Conservation (phyloP, 73 alveolate species). For the Paramecium octaurelia region DNA sequence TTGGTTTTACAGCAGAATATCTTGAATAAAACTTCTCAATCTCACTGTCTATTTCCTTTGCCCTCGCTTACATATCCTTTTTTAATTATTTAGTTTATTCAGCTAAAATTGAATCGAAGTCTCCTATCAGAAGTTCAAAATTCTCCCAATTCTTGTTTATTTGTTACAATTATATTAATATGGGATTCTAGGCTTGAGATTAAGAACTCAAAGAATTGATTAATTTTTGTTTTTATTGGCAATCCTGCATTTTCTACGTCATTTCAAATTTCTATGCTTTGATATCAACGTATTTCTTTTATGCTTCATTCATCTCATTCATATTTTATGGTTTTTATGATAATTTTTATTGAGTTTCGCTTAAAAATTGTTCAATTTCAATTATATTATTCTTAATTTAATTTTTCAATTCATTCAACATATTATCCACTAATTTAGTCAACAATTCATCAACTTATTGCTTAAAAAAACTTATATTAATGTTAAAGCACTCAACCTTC, state of each 20-base stretch:
- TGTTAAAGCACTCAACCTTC: slow-evolving; percentile 91
- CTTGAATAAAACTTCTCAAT: slow-evolving; percentile 91
- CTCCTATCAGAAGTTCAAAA: slow-evolving; percentile 88
- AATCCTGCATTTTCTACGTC: slow-evolving; percentile 77
- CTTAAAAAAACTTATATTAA: slow-evolving; percentile 82
- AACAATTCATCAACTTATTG: slow-evolving; percentile 89
- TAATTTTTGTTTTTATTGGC: slow-evolving; percentile 86
- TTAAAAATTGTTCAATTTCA: slow-evolving; percentile 84
- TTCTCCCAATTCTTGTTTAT: slow-evolving; percentile 94
- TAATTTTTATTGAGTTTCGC: slow-evolving; percentile 87
- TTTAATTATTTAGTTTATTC: slow-evolving; percentile 90
- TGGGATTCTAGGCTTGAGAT: slow-evolving; percentile 5
- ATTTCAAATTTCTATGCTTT: slow-evolving; percentile 84
- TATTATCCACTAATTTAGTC: slow-evolving; percentile 92
- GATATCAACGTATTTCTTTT: slow-evolving; percentile 85
- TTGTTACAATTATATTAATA: slow-evolving; percentile 36
- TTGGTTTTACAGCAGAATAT: slow-evolving; percentile 97
- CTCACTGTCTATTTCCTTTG: slow-evolving; percentile 77
- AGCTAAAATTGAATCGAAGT: slow-evolving; percentile 90
- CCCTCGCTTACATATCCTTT: slow-evolving; percentile 82
- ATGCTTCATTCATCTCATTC: slow-evolving; percentile 93
- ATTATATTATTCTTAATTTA: slow-evolving; percentile 85
- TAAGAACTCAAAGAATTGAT: slow-evolving; percentile 92
- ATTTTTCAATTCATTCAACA: slow-evolving; percentile 78
- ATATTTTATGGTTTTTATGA: slow-evolving; percentile 88